Base-by-base conservation (phyloP, 192 early-diverging fungal genomes). In the Allomyces macrogynus region DNA sequence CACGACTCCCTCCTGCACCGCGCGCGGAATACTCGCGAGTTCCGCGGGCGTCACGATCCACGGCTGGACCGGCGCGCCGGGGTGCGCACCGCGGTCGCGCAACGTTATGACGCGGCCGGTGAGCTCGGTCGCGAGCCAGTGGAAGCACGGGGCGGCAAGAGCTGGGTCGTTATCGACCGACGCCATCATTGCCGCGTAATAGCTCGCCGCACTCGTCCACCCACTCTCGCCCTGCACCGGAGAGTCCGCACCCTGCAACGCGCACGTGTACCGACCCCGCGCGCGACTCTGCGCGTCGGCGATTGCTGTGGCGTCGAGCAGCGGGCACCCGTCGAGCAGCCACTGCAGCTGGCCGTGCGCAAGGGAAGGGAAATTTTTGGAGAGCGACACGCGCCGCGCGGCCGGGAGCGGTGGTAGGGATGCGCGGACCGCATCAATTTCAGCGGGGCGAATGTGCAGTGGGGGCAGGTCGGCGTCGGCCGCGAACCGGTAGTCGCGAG, bases 401-500 rank as follows among this genome's bases (percentile, higher is more conserved):
- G 91, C 89, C 7, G 90, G 87, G 3, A 88, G 74, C 70, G 92
- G 89, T 7, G 92, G 87, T 16, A 92, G 63, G 1, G 40, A 67
- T 1, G 65, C 66, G 20, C 67, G 70, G 26, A 86, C 65, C 0
- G 27, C 40, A 12, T 76, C 68, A 10, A 86, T 70, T 66, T 80
- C 80, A 22, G 73, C 69, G 42, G 78, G 70, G 23, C 67, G 40
- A 14, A 75, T 54, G 23, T 63, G 66, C 0, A 89, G 64, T 24
- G 76, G 63, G 10, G 86, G 86, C 61, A 87, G 62, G 68, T 89
- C 86, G 1, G 86, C 77, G 67, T 95, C 92, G 23, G 90, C 87
- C 84, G 93, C 90, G 67, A 88, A 95, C 60, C 88, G 70, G 72
- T 96, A 96, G 72, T 96, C 93, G 0, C 78, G 80, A 4, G 86